Percentiles rank a stretch among this genome's conserved stretches.
Conservation (phyloP, 1,139 yeast species). For the Lodderomyces theae region DNA sequence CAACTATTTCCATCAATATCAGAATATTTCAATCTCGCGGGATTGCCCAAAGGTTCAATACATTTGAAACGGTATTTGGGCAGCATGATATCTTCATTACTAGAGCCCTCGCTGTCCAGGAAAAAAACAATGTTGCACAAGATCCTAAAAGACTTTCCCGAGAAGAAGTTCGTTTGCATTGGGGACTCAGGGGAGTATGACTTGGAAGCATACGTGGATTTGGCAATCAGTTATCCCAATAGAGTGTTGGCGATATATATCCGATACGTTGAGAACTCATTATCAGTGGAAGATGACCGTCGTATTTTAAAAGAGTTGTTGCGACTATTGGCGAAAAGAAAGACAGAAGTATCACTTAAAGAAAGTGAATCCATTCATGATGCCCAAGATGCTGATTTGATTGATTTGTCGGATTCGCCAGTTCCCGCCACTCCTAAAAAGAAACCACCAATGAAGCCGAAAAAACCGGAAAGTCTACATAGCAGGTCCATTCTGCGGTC, state of each 20-base stretch:
- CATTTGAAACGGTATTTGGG: constrained; percentile 89
- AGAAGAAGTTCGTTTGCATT: constrained; percentile 71
- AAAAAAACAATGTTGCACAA: constrained; percentile 64
- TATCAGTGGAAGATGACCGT: constrained; percentile 53
- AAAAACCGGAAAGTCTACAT: constrained; percentile 34
- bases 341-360: constrained; percentile 7
- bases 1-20: constrained; percentile 69
- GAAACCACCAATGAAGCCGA: constrained; percentile 41
- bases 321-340: constrained; percentile 15
- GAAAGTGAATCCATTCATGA: not conserved
- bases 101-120: constrained; percentile 84
- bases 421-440: constrained; percentile 8
- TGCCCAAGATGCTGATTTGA: constrained; percentile 26
- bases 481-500: constrained; percentile 15
- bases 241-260: constrained; percentile 75
- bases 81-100: constrained; percentile 69
- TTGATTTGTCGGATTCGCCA: constrained; percentile 31
- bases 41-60: constrained; percentile 73
- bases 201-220: constrained; percentile 80
- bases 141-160: constrained; percentile 72
- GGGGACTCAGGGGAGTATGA: constrained; percentile 98
- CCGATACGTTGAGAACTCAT: constrained; percentile 69
- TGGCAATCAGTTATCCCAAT: constrained; percentile 60
- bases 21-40: constrained; percentile 53
- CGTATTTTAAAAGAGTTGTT: constrained; percentile 33